Conservation (phyloP, 2,329 filamentous ascomycete species). For the Zasmidium cellare region DNA sequence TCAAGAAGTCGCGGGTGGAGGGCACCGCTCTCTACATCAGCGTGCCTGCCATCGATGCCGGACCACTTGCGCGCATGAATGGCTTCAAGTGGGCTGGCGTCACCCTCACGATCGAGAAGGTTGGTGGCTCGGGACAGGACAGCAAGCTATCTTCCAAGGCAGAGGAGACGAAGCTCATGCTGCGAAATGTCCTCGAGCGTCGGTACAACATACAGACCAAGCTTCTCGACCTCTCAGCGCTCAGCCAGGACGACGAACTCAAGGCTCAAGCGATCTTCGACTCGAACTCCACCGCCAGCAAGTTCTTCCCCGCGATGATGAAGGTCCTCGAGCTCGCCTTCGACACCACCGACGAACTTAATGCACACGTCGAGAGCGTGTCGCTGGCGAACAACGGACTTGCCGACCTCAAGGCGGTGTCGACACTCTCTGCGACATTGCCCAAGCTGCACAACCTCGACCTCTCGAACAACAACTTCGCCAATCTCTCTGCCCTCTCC, state of each 20-base stretch:
- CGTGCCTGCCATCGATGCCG: constrained; percentile 38
- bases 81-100: constrained; percentile 42
- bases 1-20: constrained; percentile 40
- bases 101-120: constrained; percentile 38
- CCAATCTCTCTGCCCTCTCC: constrained; percentile 65
- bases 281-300: constrained; percentile 69
- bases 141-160: constrained; percentile 38
- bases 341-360: constrained; percentile 68
- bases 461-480: constrained; percentile 79
- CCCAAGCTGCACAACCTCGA: constrained; percentile 87
- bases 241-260: constrained; percentile 72
- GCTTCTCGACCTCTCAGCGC: constrained; percentile 77
- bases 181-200: constrained; percentile 69
- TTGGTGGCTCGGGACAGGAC: constrained; percentile 18
- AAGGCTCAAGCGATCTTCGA: constrained; percentile 74
- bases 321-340: constrained; percentile 78
- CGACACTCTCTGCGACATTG: constrained; percentile 73
- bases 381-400: constrained; percentile 80
- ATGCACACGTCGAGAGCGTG: constrained; percentile 77
- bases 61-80: constrained; percentile 40
- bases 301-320: constrained; percentile 92
- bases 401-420: constrained; percentile 69
- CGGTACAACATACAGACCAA: constrained; percentile 73
- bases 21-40: constrained; percentile 38
- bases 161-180: constrained; percentile 60